Base-by-base conservation (phyloP, 2,329 filamentous ascomycete species). In the Setomelanomma holmii region DNA sequence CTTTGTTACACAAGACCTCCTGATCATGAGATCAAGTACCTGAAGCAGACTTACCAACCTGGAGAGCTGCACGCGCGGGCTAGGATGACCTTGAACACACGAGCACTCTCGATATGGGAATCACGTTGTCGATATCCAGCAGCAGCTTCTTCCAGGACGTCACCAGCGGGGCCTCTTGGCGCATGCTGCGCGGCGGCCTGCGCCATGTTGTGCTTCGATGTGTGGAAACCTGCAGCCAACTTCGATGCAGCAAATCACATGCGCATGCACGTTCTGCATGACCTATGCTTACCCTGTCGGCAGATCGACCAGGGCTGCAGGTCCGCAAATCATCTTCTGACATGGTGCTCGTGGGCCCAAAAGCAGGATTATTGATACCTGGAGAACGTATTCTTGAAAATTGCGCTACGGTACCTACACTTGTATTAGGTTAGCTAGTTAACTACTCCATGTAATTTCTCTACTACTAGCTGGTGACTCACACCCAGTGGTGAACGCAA, bases 171-270 rank as follows among this genome's bases (percentile, higher is more conserved):
- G 39, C 38, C 20, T 30, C 34, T 45, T 48, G 49, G 45, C 43
- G 61, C 48, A 53, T 35, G 10, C 49, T 52, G 47, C 45, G 36
- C 51, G 35, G 36, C 42, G 45, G 40, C 39, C 40, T 49, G 52
- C 47, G 45, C 56, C 50, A 45, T 55, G 38, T 47, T 40, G 55
- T 55, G 35, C 51, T 50, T 49, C 52, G 33, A 56, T 43, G 58
- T 61, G 42, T 63, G 54, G 57, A 57, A 63, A 52, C 43, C 59
- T 63, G 58, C 60, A 60, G 40, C 42, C 35, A 51, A 49, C 40
- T 63, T 63, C 60, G 56, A 62, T 58, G 53, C 56, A 58, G 56
- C 55, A 48, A 51, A 55, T 68, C 66, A 69, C 64, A 68, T 63
- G 60, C 56, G 46, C 59, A 60, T 63, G 55, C 58, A 54, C 39